These are phyloP conservation scores for Camelina hispida DNA, from an alignment of 345 rosid species.

Conservation along the genomic window DNA sequence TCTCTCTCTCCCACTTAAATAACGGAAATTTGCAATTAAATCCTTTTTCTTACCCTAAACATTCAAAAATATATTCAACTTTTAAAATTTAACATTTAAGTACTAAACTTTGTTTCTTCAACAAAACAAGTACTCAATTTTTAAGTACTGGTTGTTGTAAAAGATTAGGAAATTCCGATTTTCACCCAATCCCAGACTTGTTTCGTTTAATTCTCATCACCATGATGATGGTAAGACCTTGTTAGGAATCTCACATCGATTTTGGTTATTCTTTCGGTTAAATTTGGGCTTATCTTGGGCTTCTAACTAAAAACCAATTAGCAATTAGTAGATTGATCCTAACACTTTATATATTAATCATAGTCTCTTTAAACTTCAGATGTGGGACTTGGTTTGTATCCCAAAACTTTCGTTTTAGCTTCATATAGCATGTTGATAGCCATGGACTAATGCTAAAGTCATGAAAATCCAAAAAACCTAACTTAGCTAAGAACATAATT, in stretches of 20 bases:
- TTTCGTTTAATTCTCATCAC: background rate
- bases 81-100: background rate
- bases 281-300: no score
- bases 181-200: background rate
- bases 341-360: no score
- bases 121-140: no score
- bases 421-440: background rate
- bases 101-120: no score
- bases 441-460: background rate
- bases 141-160: background rate
- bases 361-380: no score
- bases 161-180: background rate
- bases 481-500: background rate
- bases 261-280: background rate
- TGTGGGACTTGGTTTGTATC: no score
- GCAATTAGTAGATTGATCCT: no score
- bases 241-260: background rate
- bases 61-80: background rate
- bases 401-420: background rate
- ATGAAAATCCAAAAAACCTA: background rate
- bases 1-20: constrained; percentile 10
- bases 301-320: no score
- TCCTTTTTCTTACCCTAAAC: background rate
- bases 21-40: background rate
- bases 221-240: background rate